Conservation (phyloP, 2,329 filamentous ascomycete genomes). For the Aspergillus ibericus region DNA sequence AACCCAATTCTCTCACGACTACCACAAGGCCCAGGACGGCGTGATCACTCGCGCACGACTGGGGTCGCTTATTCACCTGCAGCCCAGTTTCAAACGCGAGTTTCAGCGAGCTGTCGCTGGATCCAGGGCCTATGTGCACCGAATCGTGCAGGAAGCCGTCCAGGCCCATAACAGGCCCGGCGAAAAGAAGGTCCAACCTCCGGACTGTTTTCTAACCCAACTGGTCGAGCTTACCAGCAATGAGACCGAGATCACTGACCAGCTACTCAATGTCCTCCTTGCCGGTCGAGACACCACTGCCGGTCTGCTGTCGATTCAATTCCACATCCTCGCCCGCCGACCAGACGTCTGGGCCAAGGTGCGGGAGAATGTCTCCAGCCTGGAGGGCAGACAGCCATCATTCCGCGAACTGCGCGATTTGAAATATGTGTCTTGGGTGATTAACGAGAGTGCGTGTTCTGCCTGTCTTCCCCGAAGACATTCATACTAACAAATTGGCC, state of each 20-base stretch:
- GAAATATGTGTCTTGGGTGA: conserved; percentile 51
- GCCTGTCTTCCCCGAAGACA: not conserved
- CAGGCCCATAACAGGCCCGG: not conserved
- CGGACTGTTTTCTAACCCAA: conserved; percentile 3
- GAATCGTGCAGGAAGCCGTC: not conserved
- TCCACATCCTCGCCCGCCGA: conserved; percentile 22
- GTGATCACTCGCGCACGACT: not conserved
- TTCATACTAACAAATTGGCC: not conserved
- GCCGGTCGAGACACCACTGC: conserved; percentile 36
- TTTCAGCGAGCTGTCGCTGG: not conserved
- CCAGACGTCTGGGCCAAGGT: conserved; percentile 1
- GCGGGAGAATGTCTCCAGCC: conserved; percentile 18
- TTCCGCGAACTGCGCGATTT: conserved; percentile 36
- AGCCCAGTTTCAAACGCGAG: not conserved
- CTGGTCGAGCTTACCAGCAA: not conserved
- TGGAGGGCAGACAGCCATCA: conserved; percentile 15
- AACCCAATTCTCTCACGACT: conserved; percentile 22
- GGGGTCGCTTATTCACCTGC: not conserved
- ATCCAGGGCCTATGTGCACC: not conserved
- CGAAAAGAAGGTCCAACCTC: not conserved
- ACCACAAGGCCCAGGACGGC: conserved; percentile 24
- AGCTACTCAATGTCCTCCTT: conserved; percentile 30
- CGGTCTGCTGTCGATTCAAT: conserved; percentile 27
- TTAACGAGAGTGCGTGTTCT: conserved; percentile 45
- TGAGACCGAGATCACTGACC: conserved; percentile 28